Evolutionary conservation across 1,139 yeast species (phyloP).

Genomic region (Taphrina pruni): DNA sequence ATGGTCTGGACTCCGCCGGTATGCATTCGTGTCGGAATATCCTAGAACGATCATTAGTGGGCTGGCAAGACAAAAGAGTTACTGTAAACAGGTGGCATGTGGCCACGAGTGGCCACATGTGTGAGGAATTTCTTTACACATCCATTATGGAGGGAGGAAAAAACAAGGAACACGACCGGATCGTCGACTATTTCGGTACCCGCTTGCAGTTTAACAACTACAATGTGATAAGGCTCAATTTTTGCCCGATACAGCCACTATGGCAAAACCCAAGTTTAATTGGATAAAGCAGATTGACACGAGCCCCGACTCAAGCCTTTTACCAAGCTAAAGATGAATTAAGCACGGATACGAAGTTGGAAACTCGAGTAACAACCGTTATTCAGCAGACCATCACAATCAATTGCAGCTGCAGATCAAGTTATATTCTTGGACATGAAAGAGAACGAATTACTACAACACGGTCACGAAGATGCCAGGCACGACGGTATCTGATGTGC

Average conservation of each 20-base stretch:
- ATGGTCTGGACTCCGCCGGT: background rate
- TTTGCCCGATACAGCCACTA: constrained; percentile 6
- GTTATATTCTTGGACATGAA: background rate
- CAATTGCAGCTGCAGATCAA: background rate
- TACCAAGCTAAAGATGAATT: background rate
- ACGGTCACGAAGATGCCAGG: background rate
- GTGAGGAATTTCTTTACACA: background rate
- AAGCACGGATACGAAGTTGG: constrained; percentile 3
- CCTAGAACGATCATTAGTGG: background rate
- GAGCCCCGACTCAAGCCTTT: background rate
- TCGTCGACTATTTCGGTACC: background rate
- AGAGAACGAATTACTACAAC: background rate
- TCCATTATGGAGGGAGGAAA: background rate
- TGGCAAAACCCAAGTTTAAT: background rate
- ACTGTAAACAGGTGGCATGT: background rate
- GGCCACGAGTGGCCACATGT: background rate
- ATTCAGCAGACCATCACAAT: too few relatives aligned
- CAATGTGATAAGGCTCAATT: background rate
- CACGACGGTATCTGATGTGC: background rate
- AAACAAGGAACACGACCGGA: background rate
- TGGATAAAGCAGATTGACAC: background rate
- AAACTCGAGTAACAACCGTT: too few relatives aligned
- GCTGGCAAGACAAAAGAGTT: background rate
- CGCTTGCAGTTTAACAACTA: constrained; percentile 4
- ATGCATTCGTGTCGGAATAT: background rate